Evolutionary conservation across 2,329 filamentous ascomycete species (phyloP).

Genomic region (Aspergillus sp.): DNA sequence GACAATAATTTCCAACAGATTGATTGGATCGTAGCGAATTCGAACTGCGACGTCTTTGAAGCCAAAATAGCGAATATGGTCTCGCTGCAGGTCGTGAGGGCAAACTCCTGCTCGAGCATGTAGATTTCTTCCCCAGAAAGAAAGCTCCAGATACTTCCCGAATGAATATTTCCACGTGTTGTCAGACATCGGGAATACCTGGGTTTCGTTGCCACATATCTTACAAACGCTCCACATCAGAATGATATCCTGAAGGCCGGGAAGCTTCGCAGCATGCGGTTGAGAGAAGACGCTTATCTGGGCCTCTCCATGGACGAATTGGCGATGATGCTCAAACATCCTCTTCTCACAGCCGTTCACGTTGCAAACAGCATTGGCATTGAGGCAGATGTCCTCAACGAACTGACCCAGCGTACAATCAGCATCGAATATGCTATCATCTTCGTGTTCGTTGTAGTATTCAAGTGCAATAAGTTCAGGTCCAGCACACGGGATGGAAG

Average conservation of each 20-base stretch:
- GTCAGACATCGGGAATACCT: conserved; percentile 85
- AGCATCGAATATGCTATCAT: conserved; percentile 65
- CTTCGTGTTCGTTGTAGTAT: conserved; percentile 88
- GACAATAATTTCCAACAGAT: conserved; percentile 90
- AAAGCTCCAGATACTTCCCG: conserved; percentile 95
- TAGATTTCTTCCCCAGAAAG: conserved; percentile 88
- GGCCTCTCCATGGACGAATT: conserved; percentile 94
- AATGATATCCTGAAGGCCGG: conserved; percentile 69
- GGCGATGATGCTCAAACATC: conserved; percentile 90
- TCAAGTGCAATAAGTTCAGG: conserved; percentile 86
- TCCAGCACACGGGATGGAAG: conserved; percentile 88
- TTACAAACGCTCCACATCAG: conserved; percentile 99
- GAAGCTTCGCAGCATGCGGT: conserved; percentile 64
- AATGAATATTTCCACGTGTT: conserved; percentile 98
- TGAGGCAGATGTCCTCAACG: conserved; percentile 81
- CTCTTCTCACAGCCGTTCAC: conserved; percentile 82
- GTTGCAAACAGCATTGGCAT: conserved; percentile 72
- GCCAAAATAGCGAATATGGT: conserved; percentile 91
- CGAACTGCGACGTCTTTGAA: conserved; percentile 80
- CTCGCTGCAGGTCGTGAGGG: conserved; percentile 84
- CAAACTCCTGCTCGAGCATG: conserved; percentile 73
- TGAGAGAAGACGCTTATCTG: conserved; percentile 90
- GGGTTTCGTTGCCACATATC: conserved; percentile 84
- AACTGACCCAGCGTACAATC: conserved; percentile 95
- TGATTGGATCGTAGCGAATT: conserved; percentile 89